Conservation (phyloP, 2,329 filamentous ascomycete species). For the Cladosporium sp. region DNA sequence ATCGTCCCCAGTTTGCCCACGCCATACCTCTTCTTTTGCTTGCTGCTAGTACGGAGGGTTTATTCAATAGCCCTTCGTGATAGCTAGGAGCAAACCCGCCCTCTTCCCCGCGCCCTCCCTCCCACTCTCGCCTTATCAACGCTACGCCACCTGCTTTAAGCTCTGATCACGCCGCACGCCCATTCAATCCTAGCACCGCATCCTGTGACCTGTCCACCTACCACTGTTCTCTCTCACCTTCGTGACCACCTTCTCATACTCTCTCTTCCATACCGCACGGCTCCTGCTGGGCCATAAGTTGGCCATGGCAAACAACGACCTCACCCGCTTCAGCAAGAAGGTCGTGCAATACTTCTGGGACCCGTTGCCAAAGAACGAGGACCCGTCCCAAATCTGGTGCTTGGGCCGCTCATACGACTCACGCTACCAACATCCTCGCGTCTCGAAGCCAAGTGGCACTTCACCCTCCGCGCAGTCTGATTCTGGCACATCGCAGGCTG, state of each 20-base stretch:
- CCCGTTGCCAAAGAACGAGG: slow-evolving; percentile 78
- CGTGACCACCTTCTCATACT: not conserved
- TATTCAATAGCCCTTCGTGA: not conserved
- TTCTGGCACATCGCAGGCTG: slow-evolving; percentile 29
- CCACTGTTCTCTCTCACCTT: not conserved
- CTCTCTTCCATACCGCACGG: not conserved
- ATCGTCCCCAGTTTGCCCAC: not conserved
- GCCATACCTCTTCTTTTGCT: not conserved
- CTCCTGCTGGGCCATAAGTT: not conserved
- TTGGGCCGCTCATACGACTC: slow-evolving; percentile 57
- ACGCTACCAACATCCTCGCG: slow-evolving; percentile 19
- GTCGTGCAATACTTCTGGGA: slow-evolving; percentile 93
- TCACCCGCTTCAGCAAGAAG: slow-evolving; percentile 69
- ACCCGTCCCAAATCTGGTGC: slow-evolving; percentile 77
- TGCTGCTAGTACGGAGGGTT: not conserved
- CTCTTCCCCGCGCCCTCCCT: not conserved
- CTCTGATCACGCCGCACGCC: slow-evolving; percentile 1
- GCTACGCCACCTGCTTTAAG: not conserved
- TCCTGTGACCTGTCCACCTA: not conserved
- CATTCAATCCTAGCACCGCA: not conserved
- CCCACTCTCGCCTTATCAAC: not conserved
- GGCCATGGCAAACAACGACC: slow-evolving; percentile 64
- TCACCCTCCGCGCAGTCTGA: slow-evolving; percentile 29
- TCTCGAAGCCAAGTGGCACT: slow-evolving; percentile 18
- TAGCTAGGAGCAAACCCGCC: not conserved